Base-by-base conservation (phyloP, 192 early-diverging fungal species). In the Gonapodya sp. region DNA sequence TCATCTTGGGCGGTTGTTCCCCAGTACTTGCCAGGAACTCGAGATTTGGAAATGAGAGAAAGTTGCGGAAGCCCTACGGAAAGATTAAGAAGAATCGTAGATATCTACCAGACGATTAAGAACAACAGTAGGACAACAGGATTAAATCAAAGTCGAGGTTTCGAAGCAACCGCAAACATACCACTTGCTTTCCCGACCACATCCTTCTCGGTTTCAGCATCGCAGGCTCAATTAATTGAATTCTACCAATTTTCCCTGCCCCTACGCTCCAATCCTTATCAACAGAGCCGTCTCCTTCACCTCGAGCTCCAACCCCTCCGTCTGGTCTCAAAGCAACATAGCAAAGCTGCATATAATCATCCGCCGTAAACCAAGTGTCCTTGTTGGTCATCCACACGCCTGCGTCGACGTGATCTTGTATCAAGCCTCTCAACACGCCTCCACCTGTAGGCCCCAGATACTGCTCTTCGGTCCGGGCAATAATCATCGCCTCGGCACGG, bases 181-280 rank as follows among this genome's bases (percentile, higher is more conserved):
- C 87, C 1, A 98, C 90, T 86, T 99, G 97, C 88, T 99, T 99
- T 72, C 98, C 98, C 0, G 97, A 98, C 98, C 98, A 99, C 80
- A 94, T 83, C 24, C 90, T 91, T 34, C 82, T 83, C 1, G 98
- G 98, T 87, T 95, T 95, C 85, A 91, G 86, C 73, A 97, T 90
- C 0, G 96, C 91, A 36, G 98, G 98, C 73, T 93, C 93, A 32
- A 97, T 82, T n/a, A 91, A 94, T 37, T 94, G 83, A 35, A 99
- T 90, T 83, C 87, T 91, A 36, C 95, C 95, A n/a, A 89, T 79
- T 1, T 86, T 86, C 18, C 90, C 90, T 81, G 89, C 85, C 16
- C 82, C 78, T 1, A 91, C 83, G 8, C 24, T 64, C 46, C 46
- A 64, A 81, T 88, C 85, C 16, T 79, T 31, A 75, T 91, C 90